These are phyloP conservation scores for Saturnispora bothae DNA, from an alignment of 805 yeast genomes.

Conservation along the genomic window DNA sequence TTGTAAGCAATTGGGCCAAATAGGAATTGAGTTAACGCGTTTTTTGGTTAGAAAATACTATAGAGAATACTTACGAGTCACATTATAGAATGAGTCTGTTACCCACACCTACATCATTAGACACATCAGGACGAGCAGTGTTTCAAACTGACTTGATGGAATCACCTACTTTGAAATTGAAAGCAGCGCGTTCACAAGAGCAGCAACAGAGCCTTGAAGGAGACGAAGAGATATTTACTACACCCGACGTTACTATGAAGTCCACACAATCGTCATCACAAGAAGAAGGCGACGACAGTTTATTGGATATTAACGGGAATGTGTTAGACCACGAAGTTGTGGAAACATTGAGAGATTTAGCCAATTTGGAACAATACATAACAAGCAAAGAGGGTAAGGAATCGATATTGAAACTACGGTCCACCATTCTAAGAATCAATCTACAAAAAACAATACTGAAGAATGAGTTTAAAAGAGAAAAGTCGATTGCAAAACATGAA, in stretches of 20 bases:
- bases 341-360: background rate
- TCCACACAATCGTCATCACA: background rate
- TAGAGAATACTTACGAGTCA: too few species aligned
- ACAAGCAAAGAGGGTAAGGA: background rate
- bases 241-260: constrained; percentile 7
- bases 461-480: constrained; percentile 19
- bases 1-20: too few species aligned
- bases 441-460: constrained; percentile 24
- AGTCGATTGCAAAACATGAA: constrained; percentile 25
- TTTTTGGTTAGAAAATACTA: too few species aligned
- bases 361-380: constrained; percentile 1
- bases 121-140: background rate
- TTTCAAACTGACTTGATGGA: background rate
- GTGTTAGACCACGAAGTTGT: constrained; percentile 1
- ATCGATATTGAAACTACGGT: constrained; percentile 8
- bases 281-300: background rate
- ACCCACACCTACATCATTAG: constrained; percentile 4
- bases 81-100: constrained; percentile 5
- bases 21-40: too few species aligned
- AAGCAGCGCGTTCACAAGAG: background rate
- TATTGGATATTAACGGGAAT: background rate
- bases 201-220: background rate
- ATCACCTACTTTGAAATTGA: constrained; percentile 7
- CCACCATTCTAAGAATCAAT: constrained; percentile 23
- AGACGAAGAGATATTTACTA: constrained; percentile 1